phyloP scores from a whole-genome alignment of 2,329 filamentous ascomycete genomes.

The Paramyrothecium sp. region DNA sequence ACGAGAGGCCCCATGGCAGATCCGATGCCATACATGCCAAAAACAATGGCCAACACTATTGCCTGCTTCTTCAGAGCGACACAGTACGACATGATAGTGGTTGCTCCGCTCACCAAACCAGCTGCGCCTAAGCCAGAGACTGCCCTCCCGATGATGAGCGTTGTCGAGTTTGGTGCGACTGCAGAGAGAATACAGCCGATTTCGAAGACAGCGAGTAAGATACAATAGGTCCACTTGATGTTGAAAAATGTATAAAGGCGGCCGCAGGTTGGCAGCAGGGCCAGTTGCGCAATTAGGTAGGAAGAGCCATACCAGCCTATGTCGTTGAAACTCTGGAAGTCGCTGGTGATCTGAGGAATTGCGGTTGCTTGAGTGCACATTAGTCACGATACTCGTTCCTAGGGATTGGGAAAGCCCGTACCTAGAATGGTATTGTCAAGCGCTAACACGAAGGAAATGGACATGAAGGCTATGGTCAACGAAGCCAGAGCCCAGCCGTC shows the following conservation, averaged over 20 bases:
- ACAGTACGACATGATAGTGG: slow-evolving; percentile 11
- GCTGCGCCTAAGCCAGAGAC: slow-evolving; percentile 31
- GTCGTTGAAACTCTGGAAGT: slow-evolving; percentile 32
- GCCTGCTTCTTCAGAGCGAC: slow-evolving; percentile 13
- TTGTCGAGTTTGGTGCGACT: slow-evolving; percentile 25
- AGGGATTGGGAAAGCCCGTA: accelerated
- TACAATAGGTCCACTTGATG: slow-evolving; percentile 26
- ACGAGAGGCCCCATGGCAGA: slow-evolving; percentile 14
- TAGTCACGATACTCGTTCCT: background rate
- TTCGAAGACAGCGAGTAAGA: slow-evolving; percentile 20
- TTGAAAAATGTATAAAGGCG: slow-evolving; percentile 30
- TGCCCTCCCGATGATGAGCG: slow-evolving; percentile 36
- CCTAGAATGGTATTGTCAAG: slow-evolving; percentile 21
- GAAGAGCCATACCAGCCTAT: slow-evolving; percentile 30
- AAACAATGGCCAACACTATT: slow-evolving; percentile 10
- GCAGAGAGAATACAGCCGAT: slow-evolving; percentile 23
- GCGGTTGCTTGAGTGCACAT: slow-evolving; percentile 15
- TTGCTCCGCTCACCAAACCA: slow-evolving; percentile 11
- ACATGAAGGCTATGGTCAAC: background rate
- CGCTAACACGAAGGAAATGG: slow-evolving; percentile 4
- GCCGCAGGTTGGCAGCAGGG: slow-evolving; percentile 24
- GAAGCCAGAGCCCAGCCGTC: background rate
- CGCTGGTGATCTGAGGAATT: slow-evolving; percentile 21
- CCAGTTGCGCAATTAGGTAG: slow-evolving; percentile 22
- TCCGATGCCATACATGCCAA: slow-evolving; percentile 19